A percentile compares a stretch with the other conserved stretches of the same genome.
Conservation (phyloP, 345 rosid species). For the Anacardium occidentale region DNA sequence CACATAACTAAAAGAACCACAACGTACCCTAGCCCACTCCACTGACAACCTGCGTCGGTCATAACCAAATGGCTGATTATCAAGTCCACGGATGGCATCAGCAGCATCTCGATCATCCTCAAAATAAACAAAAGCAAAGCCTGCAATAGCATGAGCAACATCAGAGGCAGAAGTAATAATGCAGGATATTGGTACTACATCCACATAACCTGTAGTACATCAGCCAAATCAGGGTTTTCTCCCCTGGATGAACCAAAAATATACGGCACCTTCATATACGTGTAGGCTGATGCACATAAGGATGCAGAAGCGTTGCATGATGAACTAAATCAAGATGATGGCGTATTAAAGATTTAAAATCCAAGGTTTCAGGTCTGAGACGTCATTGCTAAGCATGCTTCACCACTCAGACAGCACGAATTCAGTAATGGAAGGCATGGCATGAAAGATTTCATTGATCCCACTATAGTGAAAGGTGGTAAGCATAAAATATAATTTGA, state of each 20-base stretch:
- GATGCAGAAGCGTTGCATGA: conserved; percentile 77
- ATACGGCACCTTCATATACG: conserved; percentile 75
- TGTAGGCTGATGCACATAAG: conserved; percentile 73
- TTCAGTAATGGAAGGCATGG: conserved; percentile 66
- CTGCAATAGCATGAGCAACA: conserved; percentile 38
- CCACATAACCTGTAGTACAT: conserved; percentile 27
- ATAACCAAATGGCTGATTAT: conserved; percentile 70
- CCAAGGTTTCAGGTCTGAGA: conserved; percentile 68
- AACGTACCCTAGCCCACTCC: conserved; percentile 81
- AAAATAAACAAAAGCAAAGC: conserved; percentile 87
- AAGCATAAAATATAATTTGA: conserved; percentile 51
- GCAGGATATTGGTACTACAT: conserved; percentile 16
- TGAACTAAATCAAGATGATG: conserved; percentile 68
- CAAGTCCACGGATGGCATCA: conserved; percentile 72
- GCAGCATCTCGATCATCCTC: conserved; percentile 92
- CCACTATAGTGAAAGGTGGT: conserved; percentile 51
- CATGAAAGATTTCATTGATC: conserved; percentile 63
- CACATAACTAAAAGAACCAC: not conserved
- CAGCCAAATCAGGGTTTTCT: conserved; percentile 39
- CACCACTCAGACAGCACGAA: conserved; percentile 64
- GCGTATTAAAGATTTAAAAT: conserved; percentile 46
- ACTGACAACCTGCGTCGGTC: conserved; percentile 66
- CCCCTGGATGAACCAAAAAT: conserved; percentile 35
- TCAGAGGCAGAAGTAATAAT: conserved; percentile 17
- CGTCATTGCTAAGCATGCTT: conserved; percentile 64